phyloP scores from a whole-genome alignment of 2,329 filamentous ascomycete genomes.

The Beauveria brongniartii region DNA sequence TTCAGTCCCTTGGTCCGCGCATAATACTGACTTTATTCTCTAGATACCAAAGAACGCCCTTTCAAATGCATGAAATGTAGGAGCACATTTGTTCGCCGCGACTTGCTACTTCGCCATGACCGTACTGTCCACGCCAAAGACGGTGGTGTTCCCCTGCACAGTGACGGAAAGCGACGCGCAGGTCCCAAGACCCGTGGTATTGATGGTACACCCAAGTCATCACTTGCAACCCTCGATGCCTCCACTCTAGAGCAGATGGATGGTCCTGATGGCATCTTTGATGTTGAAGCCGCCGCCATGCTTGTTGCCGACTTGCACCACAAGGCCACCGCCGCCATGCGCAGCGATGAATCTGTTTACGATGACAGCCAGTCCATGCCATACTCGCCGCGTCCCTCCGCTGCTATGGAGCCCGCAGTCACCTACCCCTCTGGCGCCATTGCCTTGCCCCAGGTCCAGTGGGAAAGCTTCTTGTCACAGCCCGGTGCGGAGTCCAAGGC shows the following conservation, averaged over 20 bases:
- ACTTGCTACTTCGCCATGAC: slow-evolving; percentile 92
- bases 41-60: slow-evolving; percentile 96
- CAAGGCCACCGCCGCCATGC: slow-evolving; percentile 72
- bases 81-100: slow-evolving; percentile 95
- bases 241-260: slow-evolving; percentile 88
- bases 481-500: slow-evolving; percentile 63
- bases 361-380: slow-evolving; percentile 54
- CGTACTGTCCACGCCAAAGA: slow-evolving; percentile 98
- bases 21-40: slow-evolving; percentile 7
- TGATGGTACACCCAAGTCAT: slow-evolving; percentile 62
- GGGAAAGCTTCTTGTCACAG: slow-evolving; percentile 80
- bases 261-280: slow-evolving; percentile 82
- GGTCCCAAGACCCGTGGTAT: slow-evolving; percentile 59
- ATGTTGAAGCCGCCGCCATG: slow-evolving; percentile 96
- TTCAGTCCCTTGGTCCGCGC: too few species aligned
- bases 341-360: slow-evolving; percentile 46
- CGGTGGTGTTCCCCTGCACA: slow-evolving; percentile 86
- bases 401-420: slow-evolving; percentile 69
- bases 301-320: slow-evolving; percentile 97
- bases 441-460: slow-evolving; percentile 77
- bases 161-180: slow-evolving; percentile 82
- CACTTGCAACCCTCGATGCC: slow-evolving; percentile 70
- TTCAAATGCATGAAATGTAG: slow-evolving; percentile 99
- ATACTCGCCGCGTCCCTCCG: slow-evolving; percentile 63
- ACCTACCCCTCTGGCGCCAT: slow-evolving; percentile 72